Base-by-base conservation (phyloP, 345 rosid species). In the Ceriops tagal region DNA sequence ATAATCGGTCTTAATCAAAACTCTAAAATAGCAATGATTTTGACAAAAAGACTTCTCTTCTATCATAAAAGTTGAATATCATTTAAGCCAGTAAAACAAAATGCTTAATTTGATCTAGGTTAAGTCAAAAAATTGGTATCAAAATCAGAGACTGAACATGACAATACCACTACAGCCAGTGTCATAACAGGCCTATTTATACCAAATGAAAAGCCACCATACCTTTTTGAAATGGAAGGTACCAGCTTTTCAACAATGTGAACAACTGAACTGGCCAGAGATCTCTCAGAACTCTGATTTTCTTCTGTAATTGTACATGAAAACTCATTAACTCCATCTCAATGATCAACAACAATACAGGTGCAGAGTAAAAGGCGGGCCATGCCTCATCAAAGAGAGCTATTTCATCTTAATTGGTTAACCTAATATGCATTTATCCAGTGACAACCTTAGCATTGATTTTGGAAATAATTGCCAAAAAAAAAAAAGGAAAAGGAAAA, bases 221-320 rank as follows among this genome's bases (percentile, higher is more conserved):
- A 91, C 96, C 92, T 86, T 68, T 74, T 75, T 3, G 85, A 68
- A 64, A 87, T 65, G 39, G 81, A 77, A 27, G 87, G 90, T 58
- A 83, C 35, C 30, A 77, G 63, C 75, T 79, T 81, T 73, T 84
- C 69, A 16, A 83, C 75, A 53, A 53, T 70, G 55, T 70, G 70
- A 64, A 75, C 52, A 24, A 80, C 68, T 0, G 81, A 52, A 68
- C 71, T 75, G 55, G 64, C 66, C 8, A 58, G 49, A 58, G 81
- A 75, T 59, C 73, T 64, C 57, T 75, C 61, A 6, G 67, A 53
- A 62, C 62, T 51, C 55, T 53, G 67, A 60, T 68, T 78, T 74
- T 60, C 62, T 65, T 66, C 78, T 74, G 85, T 74, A 67, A 46
- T 61, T 61, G 66, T 67, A 67, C 49, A 53, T 53, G 28, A 76